Evolutionary conservation across 129 eudicot species (phyloP), one percentile per base, ranked within the genome.

Genomic region (Saussurea involucrata): DNA sequence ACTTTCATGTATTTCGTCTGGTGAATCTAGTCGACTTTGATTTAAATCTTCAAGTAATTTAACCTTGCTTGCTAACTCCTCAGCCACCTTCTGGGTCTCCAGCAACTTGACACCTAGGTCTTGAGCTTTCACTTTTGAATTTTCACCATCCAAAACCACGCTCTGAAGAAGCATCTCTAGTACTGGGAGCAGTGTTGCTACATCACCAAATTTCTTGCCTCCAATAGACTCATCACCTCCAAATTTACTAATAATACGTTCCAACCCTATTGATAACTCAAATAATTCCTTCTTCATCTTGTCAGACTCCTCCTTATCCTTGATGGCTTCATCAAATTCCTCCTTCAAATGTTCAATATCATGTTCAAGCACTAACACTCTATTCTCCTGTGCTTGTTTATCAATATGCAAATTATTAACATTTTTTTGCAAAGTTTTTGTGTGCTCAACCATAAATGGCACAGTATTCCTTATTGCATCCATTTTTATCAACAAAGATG

Each of bases 61-160:
- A 55, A 87, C 85, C 91, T 92, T 92, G 79, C 75, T 83, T 9
- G 87, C 83, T 80, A 92, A 85, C 28, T 87, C 85, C 75, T 88
- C 90, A 65, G 84, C 86, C 70, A 72, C 78, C 88, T 82, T 87
- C 67, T 88, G 88, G 13, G 83, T 87, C 77, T 73, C 93, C 22
- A 61, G 81, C 71, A 92, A 83, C 77, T 82, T 81, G 37, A 74
- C 73, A 65, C 79, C 74, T 21, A 92, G 89, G 27, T 90, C 96
- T 55, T 84, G 88, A 73, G 81, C 82, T 85, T 83, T 84, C 28
- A 81, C 75, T 77, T 88, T 90, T 57, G 84, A 81, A 66, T 75
- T 84, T 78, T 86, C 87, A 53, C 87, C 81, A 42, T 89, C 97
- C 77, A 40, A 8, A 36, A 78, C 66, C 20, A 37, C 8, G 12